These are phyloP conservation scores for Stagonosporopsis vannaccii DNA, from an alignment of 2,329 filamentous ascomycete genomes.

Conservation along the genomic window DNA sequence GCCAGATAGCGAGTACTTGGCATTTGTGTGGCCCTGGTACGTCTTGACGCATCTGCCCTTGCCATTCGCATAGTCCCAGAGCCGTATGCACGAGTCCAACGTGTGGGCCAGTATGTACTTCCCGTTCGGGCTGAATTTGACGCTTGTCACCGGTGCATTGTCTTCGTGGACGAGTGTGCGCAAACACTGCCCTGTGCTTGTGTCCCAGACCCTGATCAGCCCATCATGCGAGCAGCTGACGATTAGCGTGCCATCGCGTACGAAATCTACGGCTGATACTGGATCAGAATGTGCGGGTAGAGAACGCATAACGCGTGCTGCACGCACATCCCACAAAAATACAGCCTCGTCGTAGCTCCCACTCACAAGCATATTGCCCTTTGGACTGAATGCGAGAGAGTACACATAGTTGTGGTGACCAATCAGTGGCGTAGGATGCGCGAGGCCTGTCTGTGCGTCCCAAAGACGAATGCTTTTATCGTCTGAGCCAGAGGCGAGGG, in stretches of 20 bases:
- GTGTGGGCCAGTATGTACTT: constrained; percentile 92
- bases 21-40: constrained; percentile 90
- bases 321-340: constrained; percentile 94
- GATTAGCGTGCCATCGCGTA: constrained; percentile 88
- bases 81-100: constrained; percentile 84
- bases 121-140: constrained; percentile 93
- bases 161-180: constrained; percentile 96
- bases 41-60: constrained; percentile 93
- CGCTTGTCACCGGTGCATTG: constrained; percentile 86
- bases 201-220: constrained; percentile 83
- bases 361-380: constrained; percentile 94
- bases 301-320: constrained; percentile 85
- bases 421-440: constrained; percentile 68
- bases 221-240: constrained; percentile 92
- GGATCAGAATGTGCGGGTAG: constrained; percentile 95
- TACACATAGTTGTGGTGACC: constrained; percentile 98
- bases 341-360: constrained; percentile 98
- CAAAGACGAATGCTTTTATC: constrained; percentile 96
- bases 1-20: constrained; percentile 82
- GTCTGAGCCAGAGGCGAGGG: constrained; percentile 89
- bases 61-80: constrained; percentile 95
- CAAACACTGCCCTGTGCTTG: constrained; percentile 90
- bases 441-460: constrained; percentile 71
- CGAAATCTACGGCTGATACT: constrained; percentile 91
- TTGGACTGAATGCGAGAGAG: constrained; percentile 92